These are phyloP conservation scores for Populus nigra DNA, from an alignment of 345 rosid genomes.

Conservation along the genomic window DNA sequence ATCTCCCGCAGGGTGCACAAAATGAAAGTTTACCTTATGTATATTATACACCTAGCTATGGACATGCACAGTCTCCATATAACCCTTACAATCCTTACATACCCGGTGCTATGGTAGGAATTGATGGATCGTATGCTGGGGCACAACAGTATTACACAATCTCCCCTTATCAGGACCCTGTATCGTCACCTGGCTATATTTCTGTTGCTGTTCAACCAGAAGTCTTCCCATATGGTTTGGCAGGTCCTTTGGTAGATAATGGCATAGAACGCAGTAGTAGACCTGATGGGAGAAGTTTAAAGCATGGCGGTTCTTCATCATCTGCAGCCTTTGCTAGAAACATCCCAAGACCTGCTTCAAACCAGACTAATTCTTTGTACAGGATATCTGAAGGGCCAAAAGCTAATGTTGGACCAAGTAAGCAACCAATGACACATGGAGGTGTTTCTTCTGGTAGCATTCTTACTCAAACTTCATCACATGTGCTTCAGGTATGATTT, in stretches of 20 bases:
- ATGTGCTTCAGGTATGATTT: slow-evolving; percentile 46
- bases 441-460: slow-evolving; percentile 40
- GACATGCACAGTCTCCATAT: slow-evolving; percentile 81
- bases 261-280: slow-evolving; percentile 38
- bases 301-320: slow-evolving; percentile 44
- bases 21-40: slow-evolving; percentile 75
- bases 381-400: slow-evolving; percentile 44
- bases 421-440: slow-evolving; percentile 38
- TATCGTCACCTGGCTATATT: slow-evolving; percentile 54
- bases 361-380: slow-evolving; percentile 40
- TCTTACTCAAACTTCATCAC: slow-evolving; percentile 35
- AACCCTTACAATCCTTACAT: slow-evolving; percentile 90
- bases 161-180: slow-evolving; percentile 59
- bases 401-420: slow-evolving; percentile 44
- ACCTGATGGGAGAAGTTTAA: slow-evolving; percentile 48
- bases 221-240: slow-evolving; percentile 29
- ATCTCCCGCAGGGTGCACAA: slow-evolving; percentile 64
- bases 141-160: slow-evolving; percentile 63
- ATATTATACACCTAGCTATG: slow-evolving; percentile 79
- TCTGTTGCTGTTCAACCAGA: slow-evolving; percentile 63
- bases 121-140: slow-evolving; percentile 56
- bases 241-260: slow-evolving; percentile 46
- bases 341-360: slow-evolving; percentile 41
- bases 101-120: slow-evolving; percentile 73
- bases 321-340: slow-evolving; percentile 44